phyloP scores from a whole-genome alignment of 441 rosid genomes.

The Populus hybrid region DNA sequence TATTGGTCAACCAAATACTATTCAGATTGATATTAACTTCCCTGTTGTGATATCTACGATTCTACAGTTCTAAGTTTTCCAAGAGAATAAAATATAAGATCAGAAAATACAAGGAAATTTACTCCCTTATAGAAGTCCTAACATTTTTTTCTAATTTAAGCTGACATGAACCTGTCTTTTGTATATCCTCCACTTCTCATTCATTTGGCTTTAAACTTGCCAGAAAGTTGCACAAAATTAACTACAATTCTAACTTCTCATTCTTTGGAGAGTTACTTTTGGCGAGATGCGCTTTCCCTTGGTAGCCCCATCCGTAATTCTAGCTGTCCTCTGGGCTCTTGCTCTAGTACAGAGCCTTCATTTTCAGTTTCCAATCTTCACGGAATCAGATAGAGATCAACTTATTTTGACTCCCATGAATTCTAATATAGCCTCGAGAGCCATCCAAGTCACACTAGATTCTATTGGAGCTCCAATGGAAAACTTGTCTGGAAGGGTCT shows the following conservation, averaged over 20 bases:
- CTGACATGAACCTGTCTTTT: background rate
- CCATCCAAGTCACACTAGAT: conserved; percentile 67
- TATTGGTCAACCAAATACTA: too few relatives aligned
- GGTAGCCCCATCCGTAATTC: background rate
- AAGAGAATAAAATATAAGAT: too few relatives aligned
- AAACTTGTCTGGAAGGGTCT: conserved; percentile 36
- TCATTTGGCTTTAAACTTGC: background rate
- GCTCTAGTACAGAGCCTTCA: background rate
- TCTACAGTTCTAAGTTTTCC: too few relatives aligned
- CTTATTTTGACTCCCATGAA: background rate
- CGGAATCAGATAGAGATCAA: background rate
- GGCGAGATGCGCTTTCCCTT: background rate
- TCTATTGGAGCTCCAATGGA: conserved; percentile 11
- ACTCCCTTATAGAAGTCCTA: background rate
- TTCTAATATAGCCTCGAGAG: conserved; percentile 25
- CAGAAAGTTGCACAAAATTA: background rate
- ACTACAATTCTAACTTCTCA: background rate
- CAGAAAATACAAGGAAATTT: conserved; percentile 8
- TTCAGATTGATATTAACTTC: too few relatives aligned
- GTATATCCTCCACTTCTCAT: background rate
- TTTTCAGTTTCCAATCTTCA: background rate
- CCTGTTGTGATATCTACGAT: too few relatives aligned
- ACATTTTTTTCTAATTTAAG: background rate
- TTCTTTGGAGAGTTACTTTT: background rate
- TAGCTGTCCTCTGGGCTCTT: conserved; percentile 7